Base-by-base conservation (phyloP, 2,329 filamentous ascomycete species). In the Arthrobotrys entomopaga region DNA sequence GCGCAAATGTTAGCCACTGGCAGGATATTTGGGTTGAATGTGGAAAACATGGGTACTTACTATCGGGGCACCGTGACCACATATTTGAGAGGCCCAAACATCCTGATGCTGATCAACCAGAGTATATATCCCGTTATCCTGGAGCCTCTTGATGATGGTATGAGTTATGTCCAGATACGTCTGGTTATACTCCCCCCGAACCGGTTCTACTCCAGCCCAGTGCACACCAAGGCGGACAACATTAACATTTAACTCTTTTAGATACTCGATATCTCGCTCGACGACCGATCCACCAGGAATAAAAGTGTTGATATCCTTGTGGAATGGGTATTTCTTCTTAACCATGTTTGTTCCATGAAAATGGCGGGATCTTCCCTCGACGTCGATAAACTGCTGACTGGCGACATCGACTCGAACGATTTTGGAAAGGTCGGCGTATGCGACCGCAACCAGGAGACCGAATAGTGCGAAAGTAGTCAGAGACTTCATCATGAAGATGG, bases 341-440 rank as follows among this genome's bases (percentile, higher is more conserved):
- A 75, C 71, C 71, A 75, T 75, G 19, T 75, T 75, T 10, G 71
- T 75, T 24, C 71, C 71, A 61, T 75, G 71, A 52, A 75, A 75
- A 61, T 75, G 71, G 42, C 71, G 64, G 19, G 71, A 75, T n/a
- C 71, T 52, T 16, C 71, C 71, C 19, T 75, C 53, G 7, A 52
- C 71, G 48, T 75, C 71, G 26, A 75, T 75, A 22, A 75, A 75
- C 29, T 75, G 71, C 29, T 75, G 71, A 50, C 71, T 75, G 6
- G 46, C 59, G 29, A 75, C 59, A 52, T 75, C 71, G 11, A 75
- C 65, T 22, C 63, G 60, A 15, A 75, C 65, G 29, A 75, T 75
- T 24, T 75, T 75, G 7, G 71, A 75, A 10, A 75, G 20, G 34
- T 75, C 65, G 5, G 71, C 71, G 8, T 57, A 29, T 16, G 34